These are phyloP conservation scores for Oryza australiensis DNA, from an alignment of 176 grass and related monocot species.

Conservation along the genomic window DNA sequence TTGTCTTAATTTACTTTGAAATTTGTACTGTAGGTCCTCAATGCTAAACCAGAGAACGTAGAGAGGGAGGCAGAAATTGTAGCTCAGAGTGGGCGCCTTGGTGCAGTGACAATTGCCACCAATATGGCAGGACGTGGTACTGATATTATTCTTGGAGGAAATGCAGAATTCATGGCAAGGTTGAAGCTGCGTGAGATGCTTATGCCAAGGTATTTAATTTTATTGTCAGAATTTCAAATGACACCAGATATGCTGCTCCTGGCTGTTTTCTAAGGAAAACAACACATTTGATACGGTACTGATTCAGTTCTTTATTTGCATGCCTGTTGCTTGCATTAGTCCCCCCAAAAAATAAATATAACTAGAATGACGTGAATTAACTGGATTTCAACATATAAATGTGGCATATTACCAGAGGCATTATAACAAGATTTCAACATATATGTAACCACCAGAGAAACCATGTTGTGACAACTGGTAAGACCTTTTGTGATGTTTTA, in stretches of 20 bases:
- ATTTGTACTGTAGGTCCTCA: conserved; percentile 72
- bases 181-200: conserved; percentile 91
- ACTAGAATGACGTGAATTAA: background rate
- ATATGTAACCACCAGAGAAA: background rate
- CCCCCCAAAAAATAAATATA: background rate
- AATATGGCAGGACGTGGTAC: conserved; percentile 98
- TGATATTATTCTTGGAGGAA: conserved; percentile 98
- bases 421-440: background rate
- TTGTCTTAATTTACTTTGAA: conserved; percentile 16
- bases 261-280: background rate
- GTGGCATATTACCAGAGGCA: background rate
- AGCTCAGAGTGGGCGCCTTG: conserved; percentile 92
- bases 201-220: conserved; percentile 77
- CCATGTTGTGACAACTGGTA: background rate
- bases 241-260: conserved; percentile 15
- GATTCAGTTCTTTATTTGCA: conserved; percentile 9
- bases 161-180: conserved; percentile 98
- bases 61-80: conserved; percentile 99
- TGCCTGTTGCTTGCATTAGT: background rate
- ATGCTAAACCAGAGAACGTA: conserved; percentile 98
- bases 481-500: background rate
- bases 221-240: conserved; percentile 18
- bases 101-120: conserved; percentile 94
- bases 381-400: background rate
- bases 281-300: background rate